Conservation (phyloP, 202 grass and related monocot species). For the Schoenoplectus tabernaemontani region DNA sequence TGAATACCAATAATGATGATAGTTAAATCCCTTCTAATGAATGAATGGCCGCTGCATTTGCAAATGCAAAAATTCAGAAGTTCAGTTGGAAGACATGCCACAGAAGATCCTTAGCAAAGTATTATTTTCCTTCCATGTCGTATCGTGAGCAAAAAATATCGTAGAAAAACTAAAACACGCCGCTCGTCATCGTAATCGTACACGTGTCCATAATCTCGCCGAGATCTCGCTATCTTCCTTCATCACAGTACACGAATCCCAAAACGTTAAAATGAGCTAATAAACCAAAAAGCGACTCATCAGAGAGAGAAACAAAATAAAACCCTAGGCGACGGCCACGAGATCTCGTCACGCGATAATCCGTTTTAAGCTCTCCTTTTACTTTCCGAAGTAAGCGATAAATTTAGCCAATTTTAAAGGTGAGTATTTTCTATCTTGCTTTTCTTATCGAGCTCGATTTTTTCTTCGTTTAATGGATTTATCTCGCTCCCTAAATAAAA, state of each 20-base stretch:
- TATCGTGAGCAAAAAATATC: not conserved
- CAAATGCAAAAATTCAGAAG: no score
- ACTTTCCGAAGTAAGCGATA: not conserved
- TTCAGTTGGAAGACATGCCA: no score
- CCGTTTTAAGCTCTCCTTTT: not conserved
- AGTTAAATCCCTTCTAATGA: no score
- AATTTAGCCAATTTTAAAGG: constrained; percentile 8
- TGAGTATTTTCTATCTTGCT: not conserved
- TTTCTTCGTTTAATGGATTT: constrained; percentile 1
- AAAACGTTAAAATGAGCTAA: not conserved
- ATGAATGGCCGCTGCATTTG: no score
- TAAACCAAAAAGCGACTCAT: not conserved
- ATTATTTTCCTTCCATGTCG: no score
- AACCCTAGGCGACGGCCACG: constrained; percentile 11
- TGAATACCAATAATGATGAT: no score
- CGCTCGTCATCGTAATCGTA: not conserved
- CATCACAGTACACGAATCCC: not conserved
- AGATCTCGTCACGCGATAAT: constrained; percentile 19
- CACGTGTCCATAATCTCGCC: constrained; percentile 5
- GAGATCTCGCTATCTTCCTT: not conserved
- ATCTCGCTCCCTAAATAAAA: not conserved
- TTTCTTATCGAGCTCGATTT: not conserved
- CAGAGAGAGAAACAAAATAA: not conserved
- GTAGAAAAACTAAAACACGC: not conserved
- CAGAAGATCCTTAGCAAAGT: no score